These are phyloP conservation scores for Podila verticillata DNA, from an alignment of 192 early-diverging fungal genomes.

Conservation along the genomic window DNA sequence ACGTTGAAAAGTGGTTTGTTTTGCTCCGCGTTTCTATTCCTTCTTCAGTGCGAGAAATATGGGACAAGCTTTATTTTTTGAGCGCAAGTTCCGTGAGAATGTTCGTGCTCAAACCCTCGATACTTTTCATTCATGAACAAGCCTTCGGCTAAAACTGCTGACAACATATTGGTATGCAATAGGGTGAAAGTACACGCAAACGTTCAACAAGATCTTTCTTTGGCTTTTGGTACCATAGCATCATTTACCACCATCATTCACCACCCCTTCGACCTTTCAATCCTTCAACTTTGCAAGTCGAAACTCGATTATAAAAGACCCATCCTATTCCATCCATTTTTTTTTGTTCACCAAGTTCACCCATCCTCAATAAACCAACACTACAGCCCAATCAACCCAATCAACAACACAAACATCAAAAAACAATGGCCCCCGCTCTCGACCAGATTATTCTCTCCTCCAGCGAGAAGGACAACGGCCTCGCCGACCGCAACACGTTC, in stretches of 20 bases:
- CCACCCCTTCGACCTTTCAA: background rate
- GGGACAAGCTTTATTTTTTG: too few species aligned
- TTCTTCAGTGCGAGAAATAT: too few species aligned
- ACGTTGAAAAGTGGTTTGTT: too few species aligned
- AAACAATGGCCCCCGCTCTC: conserved; percentile 32
- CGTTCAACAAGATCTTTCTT: too few species aligned
- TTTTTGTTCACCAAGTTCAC: background rate
- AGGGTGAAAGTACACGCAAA: too few species aligned
- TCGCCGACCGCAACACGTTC: conserved; percentile 47
- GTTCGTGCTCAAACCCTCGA: too few species aligned
- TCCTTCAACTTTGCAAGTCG: background rate
- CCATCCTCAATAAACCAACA: conserved; percentile 5
- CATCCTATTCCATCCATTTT: background rate
- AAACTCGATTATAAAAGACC: background rate
- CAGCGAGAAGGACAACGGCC: conserved; percentile 20
- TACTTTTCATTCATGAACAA: too few species aligned
- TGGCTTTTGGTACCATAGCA: too few species aligned
- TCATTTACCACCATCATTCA: background rate
- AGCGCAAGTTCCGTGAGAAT: too few species aligned
- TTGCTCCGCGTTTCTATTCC: too few species aligned
- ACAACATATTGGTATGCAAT: too few species aligned
- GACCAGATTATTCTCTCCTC: conserved; percentile 36
- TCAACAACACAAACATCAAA: conserved; percentile 7
- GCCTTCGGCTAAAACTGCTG: too few species aligned
- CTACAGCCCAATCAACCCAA: background rate